A percentile compares a stretch with the other conserved stretches of the same genome.
These are phyloP conservation scores for Phytophthora constricta DNA, from an alignment of 352 stramenopile species.

Conservation along the genomic window DNA sequence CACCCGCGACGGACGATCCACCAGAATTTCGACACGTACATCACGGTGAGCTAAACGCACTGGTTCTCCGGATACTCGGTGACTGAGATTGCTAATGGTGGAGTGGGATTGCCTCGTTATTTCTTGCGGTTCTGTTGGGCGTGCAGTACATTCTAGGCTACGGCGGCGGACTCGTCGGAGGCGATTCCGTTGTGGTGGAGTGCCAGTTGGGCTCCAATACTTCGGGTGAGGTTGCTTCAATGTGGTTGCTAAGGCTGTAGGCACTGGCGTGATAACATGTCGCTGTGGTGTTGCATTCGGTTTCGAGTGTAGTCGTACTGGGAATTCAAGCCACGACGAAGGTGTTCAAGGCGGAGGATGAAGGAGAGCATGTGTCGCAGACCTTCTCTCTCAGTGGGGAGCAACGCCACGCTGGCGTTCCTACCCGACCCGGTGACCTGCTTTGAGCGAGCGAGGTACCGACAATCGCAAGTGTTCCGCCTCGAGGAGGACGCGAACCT, in stretches of 20 bases:
- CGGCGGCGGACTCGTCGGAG: constrained; percentile 78
- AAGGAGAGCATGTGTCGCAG: constrained; percentile 58
- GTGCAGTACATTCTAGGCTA: constrained; percentile 89
- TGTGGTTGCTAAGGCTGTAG: neutral
- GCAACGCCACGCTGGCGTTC: constrained; percentile 70
- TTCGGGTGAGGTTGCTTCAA: constrained; percentile 47
- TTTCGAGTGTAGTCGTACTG: constrained; percentile 57
- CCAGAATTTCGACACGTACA: constrained; percentile 70
- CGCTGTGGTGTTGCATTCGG: neutral
- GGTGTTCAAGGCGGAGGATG: constrained; percentile 76
- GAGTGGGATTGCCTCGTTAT: constrained; percentile 1
- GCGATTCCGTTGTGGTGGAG: constrained; percentile 74
- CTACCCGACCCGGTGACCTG: constrained; percentile 84
- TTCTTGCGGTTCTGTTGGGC: neutral
- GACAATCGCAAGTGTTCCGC: constrained; percentile 68
- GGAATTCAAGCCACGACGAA: constrained; percentile 89
- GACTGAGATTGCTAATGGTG: neutral
- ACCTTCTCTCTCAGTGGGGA: constrained; percentile 52
- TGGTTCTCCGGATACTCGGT: neutral
- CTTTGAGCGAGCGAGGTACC: constrained; percentile 76
- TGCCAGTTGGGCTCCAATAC: constrained; percentile 52
- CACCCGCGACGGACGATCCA: constrained; percentile 71
- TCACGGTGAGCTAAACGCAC: constrained; percentile 55
- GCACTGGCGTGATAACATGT: constrained; percentile 8
- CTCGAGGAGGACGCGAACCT: constrained; percentile 58